phyloP scores from a whole-genome alignment of 768 basidiomycete genomes.

The Lactifluus volemus region DNA sequence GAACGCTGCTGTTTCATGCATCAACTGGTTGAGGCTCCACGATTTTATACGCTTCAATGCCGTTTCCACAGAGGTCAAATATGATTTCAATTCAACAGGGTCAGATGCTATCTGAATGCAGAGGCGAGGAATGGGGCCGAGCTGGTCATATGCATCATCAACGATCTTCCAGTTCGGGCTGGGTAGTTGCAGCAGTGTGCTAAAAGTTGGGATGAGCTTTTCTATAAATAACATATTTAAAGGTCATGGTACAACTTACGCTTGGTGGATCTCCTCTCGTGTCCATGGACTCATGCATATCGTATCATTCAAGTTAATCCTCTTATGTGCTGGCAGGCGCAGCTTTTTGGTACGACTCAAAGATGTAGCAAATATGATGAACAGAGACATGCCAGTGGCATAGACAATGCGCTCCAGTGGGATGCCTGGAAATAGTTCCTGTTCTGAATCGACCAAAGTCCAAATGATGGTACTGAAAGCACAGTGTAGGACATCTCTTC shows the following conservation, averaged over 20 bases:
- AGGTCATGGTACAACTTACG: neutral
- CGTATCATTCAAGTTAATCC: too few species aligned
- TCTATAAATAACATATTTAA: neutral
- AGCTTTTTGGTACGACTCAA: too few species aligned
- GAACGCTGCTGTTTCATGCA: neutral
- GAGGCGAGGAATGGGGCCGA: neutral
- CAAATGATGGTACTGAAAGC: neutral
- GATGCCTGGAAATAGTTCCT: too few species aligned
- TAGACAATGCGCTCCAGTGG: neutral
- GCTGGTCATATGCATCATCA: neutral
- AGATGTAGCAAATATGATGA: neutral
- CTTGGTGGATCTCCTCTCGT: neutral
- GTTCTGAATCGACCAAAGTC: neutral
- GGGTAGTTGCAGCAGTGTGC: neutral
- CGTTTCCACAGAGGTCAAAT: neutral
- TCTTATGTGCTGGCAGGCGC: too few species aligned
- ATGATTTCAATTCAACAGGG: neutral
- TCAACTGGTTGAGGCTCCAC: neutral
- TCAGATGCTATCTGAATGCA: neutral
- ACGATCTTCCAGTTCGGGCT: neutral
- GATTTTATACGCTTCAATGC: neutral
- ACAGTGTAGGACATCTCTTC: neutral
- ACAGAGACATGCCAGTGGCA: neutral
- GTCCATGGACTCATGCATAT: neutral
- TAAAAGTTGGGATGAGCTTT: neutral